Percentiles rank a stretch among this genome's conserved stretches.
Evolutionary conservation across 1,139 yeast species (phyloP).

Genomic region (Insectozyma bohioensis): DNA sequence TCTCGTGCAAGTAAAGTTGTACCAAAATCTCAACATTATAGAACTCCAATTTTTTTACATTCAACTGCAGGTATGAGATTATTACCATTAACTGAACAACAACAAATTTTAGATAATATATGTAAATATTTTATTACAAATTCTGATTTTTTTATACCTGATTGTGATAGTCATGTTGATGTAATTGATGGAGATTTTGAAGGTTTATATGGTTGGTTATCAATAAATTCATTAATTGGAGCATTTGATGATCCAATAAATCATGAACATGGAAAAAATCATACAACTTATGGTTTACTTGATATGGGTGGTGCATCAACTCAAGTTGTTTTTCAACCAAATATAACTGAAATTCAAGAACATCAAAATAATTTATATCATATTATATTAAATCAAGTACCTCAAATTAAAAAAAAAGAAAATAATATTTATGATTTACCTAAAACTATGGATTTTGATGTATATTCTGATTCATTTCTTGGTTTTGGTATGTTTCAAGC

Average conservation of each 20-base stretch:
- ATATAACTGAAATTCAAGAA: constrained; percentile 50
- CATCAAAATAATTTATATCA: constrained; percentile 56
- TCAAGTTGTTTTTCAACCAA: constrained; percentile 78
- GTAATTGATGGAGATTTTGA: constrained; percentile 77
- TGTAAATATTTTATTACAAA: constrained; percentile 55
- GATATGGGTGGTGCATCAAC: constrained; percentile 93
- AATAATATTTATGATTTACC: constrained; percentile 17
- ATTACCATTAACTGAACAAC: constrained; percentile 56
- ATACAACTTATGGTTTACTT: constrained; percentile 67
- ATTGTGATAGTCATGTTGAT: constrained; percentile 59
- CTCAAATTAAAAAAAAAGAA: constrained; percentile 11
- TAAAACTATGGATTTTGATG: constrained; percentile 37
- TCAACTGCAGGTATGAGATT: constrained; percentile 82
- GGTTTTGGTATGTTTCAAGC: constrained; percentile 81
- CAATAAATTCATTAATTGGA: constrained; percentile 68
- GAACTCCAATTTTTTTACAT: constrained; percentile 76
- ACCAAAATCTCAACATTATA: constrained; percentile 63
- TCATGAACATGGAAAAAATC: constrained; percentile 54
- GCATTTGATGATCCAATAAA: constrained; percentile 48
- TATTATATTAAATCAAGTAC: constrained; percentile 47
- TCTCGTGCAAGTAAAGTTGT: constrained; percentile 56
- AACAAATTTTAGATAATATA: constrained; percentile 47
- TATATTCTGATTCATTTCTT: constrained; percentile 71
- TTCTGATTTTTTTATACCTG: constrained; percentile 58
- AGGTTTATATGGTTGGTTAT: constrained; percentile 82